Evolutionary conservation across 2,329 filamentous ascomycete genomes (phyloP).

Genomic region (Arthrobotrys sphaeroides): DNA sequence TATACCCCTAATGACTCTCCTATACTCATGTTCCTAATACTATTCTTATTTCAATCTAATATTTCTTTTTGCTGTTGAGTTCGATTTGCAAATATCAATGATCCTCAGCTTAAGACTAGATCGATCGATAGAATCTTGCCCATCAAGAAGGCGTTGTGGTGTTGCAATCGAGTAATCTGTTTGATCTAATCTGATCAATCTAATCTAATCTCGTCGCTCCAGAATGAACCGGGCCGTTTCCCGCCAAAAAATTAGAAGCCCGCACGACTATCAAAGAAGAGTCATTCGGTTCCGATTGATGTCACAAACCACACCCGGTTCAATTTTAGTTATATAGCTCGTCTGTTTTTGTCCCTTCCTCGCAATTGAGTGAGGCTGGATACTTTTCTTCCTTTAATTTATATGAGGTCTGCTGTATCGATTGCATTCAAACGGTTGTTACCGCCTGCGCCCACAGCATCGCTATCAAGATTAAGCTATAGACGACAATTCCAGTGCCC

Average conservation of each 20-base stretch:
- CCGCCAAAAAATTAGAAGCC: conserved; percentile 18
- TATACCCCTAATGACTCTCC: conserved; percentile 16
- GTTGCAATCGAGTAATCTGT: background rate
- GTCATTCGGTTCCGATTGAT: too few relatives aligned
- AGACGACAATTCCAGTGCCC: background rate
- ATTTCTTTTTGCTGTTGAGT: background rate
- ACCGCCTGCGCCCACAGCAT: background rate
- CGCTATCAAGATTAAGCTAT: background rate
- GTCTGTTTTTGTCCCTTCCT: too few relatives aligned
- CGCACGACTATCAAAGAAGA: conserved; percentile 24
- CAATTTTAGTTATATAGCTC: too few relatives aligned
- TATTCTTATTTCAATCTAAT: background rate
- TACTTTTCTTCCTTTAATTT: background rate
- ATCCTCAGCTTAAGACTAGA: too few relatives aligned
- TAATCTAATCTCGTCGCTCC: conserved; percentile 46
- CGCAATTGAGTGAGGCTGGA: too few relatives aligned
- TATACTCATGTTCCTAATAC: background rate
- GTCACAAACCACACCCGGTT: background rate
- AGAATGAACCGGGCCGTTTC: conserved; percentile 12
- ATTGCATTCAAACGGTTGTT: conserved; percentile 36
- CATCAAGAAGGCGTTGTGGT: conserved; percentile 31
- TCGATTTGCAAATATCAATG: too few relatives aligned
- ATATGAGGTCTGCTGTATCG: conserved; percentile 36
- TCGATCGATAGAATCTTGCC: too few relatives aligned
- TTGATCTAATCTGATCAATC: background rate